Percentiles rank a stretch among this genome's conserved stretches.
Conservation (phyloP, 2,329 filamentous ascomycete genomes). For the Thermoascus crustaceus region DNA sequence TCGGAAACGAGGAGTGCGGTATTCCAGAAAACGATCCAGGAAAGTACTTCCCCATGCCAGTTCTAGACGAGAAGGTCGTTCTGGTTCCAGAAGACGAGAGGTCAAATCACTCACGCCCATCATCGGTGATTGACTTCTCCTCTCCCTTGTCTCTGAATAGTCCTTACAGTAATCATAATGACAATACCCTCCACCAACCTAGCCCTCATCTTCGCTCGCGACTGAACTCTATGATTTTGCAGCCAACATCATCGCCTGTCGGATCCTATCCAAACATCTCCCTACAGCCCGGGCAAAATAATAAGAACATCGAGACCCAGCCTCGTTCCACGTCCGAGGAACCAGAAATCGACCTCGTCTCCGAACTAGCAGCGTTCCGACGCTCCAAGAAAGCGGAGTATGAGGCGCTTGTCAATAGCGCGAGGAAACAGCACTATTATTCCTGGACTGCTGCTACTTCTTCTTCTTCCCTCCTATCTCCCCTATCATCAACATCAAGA, state of each 20-base stretch:
- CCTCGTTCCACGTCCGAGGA: constrained; percentile 10
- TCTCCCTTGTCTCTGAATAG: constrained; percentile 7
- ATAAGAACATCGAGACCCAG: constrained; percentile 8
- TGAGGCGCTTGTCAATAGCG: constrained; percentile 25
- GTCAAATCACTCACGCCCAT: constrained; percentile 10
- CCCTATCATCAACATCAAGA: constrained; percentile 7
- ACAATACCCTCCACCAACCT: too few species aligned
- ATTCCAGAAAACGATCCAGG: constrained; percentile 39
- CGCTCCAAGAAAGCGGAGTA: constrained; percentile 45
- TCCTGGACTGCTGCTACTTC: constrained; percentile 20
- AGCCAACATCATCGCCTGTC: constrained; percentile 3
- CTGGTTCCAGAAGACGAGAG: constrained; percentile 29
- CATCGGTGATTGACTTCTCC: constrained; percentile 11
- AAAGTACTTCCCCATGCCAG: constrained; percentile 37
- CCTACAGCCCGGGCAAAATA: constrained; percentile 6
- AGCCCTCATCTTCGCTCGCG: constrained; percentile 3
- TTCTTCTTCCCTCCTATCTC: constrained; percentile 10
- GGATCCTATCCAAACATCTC: too few species aligned
- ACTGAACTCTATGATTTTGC: constrained; percentile 5
- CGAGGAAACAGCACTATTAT: constrained; percentile 14
- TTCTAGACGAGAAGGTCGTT: constrained; percentile 37
- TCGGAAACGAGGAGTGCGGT: constrained; percentile 49
- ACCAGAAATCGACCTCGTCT: constrained; percentile 42
- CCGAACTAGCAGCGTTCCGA: constrained; percentile 47
- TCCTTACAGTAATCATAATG: too few species aligned